Evolutionary conservation across 106 monocot species (phyloP).

Genomic region (Dactylorhiza incarnata): DNA sequence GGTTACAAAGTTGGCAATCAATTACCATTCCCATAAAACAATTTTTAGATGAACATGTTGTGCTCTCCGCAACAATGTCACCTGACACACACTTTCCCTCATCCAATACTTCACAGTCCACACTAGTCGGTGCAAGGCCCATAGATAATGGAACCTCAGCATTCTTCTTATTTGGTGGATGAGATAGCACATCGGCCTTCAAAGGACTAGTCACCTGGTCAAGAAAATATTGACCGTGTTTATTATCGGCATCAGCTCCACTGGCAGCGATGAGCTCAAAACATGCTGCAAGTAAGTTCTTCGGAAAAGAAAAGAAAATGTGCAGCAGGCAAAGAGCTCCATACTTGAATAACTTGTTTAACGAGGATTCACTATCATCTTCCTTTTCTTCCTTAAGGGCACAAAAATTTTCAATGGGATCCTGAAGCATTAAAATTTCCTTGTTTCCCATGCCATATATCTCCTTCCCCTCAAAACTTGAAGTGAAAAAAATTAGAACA

Average conservation of each 20-base stretch:
- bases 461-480: slow-evolving; percentile 61
- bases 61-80: slow-evolving; percentile 6
- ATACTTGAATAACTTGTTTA: slow-evolving; percentile 55
- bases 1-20: neutral
- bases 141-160: slow-evolving; percentile 19
- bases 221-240: slow-evolving; percentile 60
- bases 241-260: slow-evolving; percentile 30
- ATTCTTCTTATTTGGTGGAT: slow-evolving; percentile 23
- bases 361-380: slow-evolving; percentile 25
- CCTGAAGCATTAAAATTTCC: slow-evolving; percentile 48
- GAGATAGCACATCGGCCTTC: slow-evolving; percentile 22
- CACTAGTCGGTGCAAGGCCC: slow-evolving; percentile 7
- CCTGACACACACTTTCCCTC: slow-evolving; percentile 12
- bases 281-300: slow-evolving; percentile 62
- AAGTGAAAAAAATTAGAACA: slow-evolving; percentile 69
- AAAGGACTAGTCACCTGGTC: slow-evolving; percentile 60
- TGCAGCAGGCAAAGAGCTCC: slow-evolving; percentile 55
- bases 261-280: slow-evolving; percentile 61
- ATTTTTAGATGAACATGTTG: slow-evolving; percentile 7
- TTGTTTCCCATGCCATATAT: slow-evolving; percentile 42
- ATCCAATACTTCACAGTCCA: slow-evolving; percentile 14
- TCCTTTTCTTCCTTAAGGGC: slow-evolving; percentile 46
- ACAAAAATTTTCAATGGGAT: slow-evolving; percentile 45
- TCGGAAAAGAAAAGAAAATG: slow-evolving; percentile 68
- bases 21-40: slow-evolving; percentile 59